Percentiles rank a stretch among this genome's conserved stretches.
Evolutionary conservation across 2,329 filamentous ascomycete species (phyloP).

Genomic region (Aspergillus sp.): DNA sequence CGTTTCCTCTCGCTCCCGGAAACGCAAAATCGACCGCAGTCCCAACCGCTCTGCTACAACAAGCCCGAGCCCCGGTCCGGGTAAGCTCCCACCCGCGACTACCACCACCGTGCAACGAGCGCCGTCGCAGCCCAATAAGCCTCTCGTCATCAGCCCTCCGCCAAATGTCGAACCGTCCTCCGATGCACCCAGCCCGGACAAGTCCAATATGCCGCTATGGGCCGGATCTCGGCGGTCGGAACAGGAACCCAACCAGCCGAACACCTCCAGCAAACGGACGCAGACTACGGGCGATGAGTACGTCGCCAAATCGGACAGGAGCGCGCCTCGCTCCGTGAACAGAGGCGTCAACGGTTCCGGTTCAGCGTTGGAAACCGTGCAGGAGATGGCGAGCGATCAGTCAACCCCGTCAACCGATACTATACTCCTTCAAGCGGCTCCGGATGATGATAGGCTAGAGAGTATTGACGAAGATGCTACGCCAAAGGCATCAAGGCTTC

Average conservation of each 20-base stretch:
- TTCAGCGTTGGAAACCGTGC: conserved; percentile 81
- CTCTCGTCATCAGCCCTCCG: conserved; percentile 63
- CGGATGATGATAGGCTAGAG: conserved; percentile 41
- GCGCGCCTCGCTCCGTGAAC: conserved; percentile 55
- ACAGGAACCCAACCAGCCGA: conserved; percentile 37
- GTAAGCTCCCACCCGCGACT: conserved; percentile 61
- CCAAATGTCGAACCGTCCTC: conserved; percentile 63
- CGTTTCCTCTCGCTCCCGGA: conserved; percentile 61
- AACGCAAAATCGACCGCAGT: conserved; percentile 70
- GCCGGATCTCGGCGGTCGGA: conserved; percentile 36
- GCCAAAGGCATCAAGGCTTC: conserved; percentile 48
- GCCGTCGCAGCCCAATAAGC: conserved; percentile 70
- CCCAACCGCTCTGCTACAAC: conserved; percentile 59
- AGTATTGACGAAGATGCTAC: conserved; percentile 45
- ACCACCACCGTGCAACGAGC: conserved; percentile 68
- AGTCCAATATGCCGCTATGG: conserved; percentile 54
- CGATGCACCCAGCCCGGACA: conserved; percentile 68
- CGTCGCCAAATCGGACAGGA: conserved; percentile 42
- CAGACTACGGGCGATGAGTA: conserved; percentile 32
- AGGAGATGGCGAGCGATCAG: conserved; percentile 78
- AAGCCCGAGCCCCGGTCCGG: conserved; percentile 40
- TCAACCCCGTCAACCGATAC: conserved; percentile 63
- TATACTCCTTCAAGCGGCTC: conserved; percentile 45
- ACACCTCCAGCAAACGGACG: conserved; percentile 43
- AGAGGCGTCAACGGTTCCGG: conserved; percentile 63